Evolutionary conservation across 164 flowering plant species (phyloP), one percentile per base, ranked within the genome.

Genomic region (Magnolia sinica): DNA sequence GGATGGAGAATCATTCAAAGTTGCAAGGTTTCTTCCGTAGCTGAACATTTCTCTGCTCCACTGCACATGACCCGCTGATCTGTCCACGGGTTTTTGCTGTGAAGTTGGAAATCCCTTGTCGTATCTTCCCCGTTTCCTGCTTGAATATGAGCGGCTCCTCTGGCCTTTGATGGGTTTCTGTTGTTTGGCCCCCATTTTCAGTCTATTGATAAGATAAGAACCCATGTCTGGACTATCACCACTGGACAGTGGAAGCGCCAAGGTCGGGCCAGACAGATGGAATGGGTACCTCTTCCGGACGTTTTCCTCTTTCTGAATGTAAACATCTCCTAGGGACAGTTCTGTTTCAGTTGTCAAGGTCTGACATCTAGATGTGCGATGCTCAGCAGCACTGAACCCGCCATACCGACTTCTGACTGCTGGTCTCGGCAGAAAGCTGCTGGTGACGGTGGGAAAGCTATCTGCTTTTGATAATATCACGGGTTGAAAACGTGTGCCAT

Each of bases 321-420:
- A 82, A 45, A 81, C 76, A 65, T 84, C 85, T 71, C 88, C 88
- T 13, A 86, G 83, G 22, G 89, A 82, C 73, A 85, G 87, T 72
- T 69, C 81, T 50, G 86, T 81, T 68, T 84, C 88, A 52, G 85
- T 79, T 8, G n/a, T 75, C 18, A 58, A 31, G 70, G 76, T 14
- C 23, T 72, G 70, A 70, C 69, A 67, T 23, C 51, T 73, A 29
- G 73, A 5, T 20, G 59, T 7, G n/a, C 16, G 70, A 67, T 70
- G 64, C 19, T 71, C 72, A 52, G 55, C 24, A 19, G 4, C 63
- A 37, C 45, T 5, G 66, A 31, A 64, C 64, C 37, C 65, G 23
- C 50, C 71, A 74, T 27, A 49, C 10, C 14, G 72, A 55, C 59
- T 73, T n/a, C 71, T 58, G 31, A 24, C 16, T 9, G 22, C 75